Evolutionary conservation across 2,329 filamentous ascomycete genomes (phyloP), one percentile per base, ranked within the genome.

Genomic region (Orbilia ellipsospora): DNA sequence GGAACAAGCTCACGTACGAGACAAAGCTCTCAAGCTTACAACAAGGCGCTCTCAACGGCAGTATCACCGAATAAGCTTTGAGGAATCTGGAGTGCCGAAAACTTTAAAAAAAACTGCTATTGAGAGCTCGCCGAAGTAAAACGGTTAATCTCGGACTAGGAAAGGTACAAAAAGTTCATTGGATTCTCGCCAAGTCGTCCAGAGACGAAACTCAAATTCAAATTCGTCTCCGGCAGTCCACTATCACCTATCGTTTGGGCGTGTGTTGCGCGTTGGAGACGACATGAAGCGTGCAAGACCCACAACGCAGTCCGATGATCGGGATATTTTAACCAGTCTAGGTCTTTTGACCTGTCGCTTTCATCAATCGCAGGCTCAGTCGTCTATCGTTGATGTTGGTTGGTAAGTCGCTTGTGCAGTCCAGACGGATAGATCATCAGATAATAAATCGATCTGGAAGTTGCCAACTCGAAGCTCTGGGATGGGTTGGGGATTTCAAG

Each of bases 111-210:
- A 36, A 7, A 36, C 31, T 36, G 31, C 31, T 10, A 36, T 36
- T 36, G 1, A 36, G 31, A 66, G 62, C 36, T 56, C 62, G 44
- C 52, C 40, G n/a, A 15, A 26, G 16, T 48, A n/a, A 42, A 44
- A 69, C 66, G 66, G 66, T 57, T 70, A 70, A 40, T 42, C 18
- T 62, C 66, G 57, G 50, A 7, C 45, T 20, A 56, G 13, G 15
- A 31, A 45, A 4, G 16, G 16, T 28, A 1, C 51, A 3, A 66
- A 23, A 67, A 52, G 12, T 44, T 4, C 10, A 57, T 42, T 52
- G 20, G 40, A 18, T 10, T 23, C 31, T 7, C 31, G 10, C 10
- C 10, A 36, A 10, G 31, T 36, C 23, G 23, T 36, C 31, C 31
- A 1, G 31, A 7, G 31, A 7, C 31, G 10, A 36, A 36, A 36